Evolutionary conservation across 2,329 filamentous ascomycete genomes (phyloP).

Genomic region (Ascochyta clinopodiicola): DNA sequence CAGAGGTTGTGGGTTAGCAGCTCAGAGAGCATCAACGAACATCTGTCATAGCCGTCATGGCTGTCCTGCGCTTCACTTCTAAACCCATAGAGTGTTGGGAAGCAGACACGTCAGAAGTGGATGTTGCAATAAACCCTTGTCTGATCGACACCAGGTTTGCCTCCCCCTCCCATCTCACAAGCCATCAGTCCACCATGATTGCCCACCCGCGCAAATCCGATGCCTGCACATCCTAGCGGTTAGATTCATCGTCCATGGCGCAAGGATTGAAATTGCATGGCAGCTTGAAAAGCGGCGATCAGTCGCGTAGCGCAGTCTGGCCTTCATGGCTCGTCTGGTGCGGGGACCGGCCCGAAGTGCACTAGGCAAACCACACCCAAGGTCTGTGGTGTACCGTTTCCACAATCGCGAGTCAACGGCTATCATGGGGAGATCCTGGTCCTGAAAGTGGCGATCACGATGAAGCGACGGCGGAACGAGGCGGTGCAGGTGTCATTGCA

Average conservation of each 20-base stretch:
- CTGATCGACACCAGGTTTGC: constrained; percentile 12
- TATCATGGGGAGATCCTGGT: not conserved
- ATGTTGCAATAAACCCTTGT: constrained; percentile 18
- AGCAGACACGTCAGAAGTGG: constrained; percentile 3
- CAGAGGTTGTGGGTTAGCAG: too few species aligned
- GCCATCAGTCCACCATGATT: not conserved
- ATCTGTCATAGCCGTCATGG: constrained; percentile 10
- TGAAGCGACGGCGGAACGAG: constrained; percentile 5
- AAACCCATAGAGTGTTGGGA: not conserved
- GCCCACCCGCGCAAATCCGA: not conserved
- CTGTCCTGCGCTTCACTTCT: not conserved
- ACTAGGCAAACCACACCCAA: constrained; percentile 4
- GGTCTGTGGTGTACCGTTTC: constrained; percentile 1
- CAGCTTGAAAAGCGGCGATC: not conserved
- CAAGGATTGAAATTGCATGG: not conserved
- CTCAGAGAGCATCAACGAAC: not conserved
- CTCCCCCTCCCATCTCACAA: constrained; percentile 10
- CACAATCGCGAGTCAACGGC: constrained; percentile 9
- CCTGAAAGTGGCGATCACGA: not conserved
- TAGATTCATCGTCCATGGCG: not conserved
- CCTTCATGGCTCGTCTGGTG: not conserved
- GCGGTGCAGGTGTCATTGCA: constrained; percentile 2
- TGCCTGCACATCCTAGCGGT: not conserved
- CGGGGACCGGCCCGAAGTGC: constrained; percentile 15
- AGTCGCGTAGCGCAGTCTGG: not conserved